Percentiles rank a stretch among this genome's conserved stretches.
Conservation (phyloP, 2,329 filamentous ascomycete genomes). For the Beauveria sp. region DNA sequence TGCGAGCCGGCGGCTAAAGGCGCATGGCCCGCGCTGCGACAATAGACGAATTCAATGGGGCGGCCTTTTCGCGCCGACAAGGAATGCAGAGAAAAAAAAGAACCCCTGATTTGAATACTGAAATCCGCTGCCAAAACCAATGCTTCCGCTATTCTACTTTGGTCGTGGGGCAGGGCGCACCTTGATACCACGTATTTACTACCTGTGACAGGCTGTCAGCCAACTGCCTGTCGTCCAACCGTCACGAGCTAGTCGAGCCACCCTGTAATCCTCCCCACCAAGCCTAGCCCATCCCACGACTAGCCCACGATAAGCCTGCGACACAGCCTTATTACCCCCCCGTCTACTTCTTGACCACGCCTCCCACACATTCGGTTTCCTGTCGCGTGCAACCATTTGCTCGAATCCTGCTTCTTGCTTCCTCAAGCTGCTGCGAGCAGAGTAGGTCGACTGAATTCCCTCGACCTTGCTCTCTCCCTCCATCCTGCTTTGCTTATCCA, state of each 20-base stretch:
- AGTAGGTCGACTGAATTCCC: neutral
- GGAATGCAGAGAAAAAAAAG: neutral
- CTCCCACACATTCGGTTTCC: conserved; percentile 2
- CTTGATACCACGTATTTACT: no score
- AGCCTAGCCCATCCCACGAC: conserved; percentile 3
- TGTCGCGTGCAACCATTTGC: conserved; percentile 7
- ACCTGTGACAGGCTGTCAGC: neutral
- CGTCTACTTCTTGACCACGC: neutral
- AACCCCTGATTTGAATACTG: no score
- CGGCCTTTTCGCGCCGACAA: neutral
- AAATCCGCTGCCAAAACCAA: no score
- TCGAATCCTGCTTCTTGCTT: neutral
- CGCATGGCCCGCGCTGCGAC: neutral
- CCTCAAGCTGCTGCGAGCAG: neutral
- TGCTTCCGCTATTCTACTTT: no score
- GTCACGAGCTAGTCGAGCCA: neutral
- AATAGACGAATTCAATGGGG: neutral
- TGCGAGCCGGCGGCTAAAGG: no score
- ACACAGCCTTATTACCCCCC: neutral
- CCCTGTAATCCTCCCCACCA: neutral
- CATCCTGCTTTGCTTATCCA: neutral
- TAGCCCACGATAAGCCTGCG: neutral
- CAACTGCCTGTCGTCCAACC: neutral
- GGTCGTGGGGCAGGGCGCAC: no score
- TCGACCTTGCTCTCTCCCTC: neutral